Evolutionary conservation across 768 basidiomycete species (phyloP).

Genomic region (Auriscalpium vulgare): DNA sequence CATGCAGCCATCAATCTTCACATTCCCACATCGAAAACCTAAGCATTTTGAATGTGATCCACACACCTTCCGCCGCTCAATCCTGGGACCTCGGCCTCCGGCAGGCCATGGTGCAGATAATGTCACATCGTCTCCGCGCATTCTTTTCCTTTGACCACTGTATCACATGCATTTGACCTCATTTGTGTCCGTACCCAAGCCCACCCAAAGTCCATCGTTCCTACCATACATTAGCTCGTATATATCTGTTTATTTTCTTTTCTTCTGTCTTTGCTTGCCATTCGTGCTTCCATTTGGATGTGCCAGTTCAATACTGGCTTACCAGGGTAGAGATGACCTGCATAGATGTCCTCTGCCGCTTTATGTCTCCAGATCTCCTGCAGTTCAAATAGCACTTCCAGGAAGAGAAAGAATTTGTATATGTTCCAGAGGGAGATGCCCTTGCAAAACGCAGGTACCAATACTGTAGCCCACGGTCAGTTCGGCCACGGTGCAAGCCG

Average conservation of each 20-base stretch:
- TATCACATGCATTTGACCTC: constrained; percentile 14
- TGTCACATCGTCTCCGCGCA: not conserved
- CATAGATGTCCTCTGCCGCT: no score
- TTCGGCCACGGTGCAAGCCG: no score
- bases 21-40: constrained; percentile 75
- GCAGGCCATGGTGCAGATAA: no score
- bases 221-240: not conserved
- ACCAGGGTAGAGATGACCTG: not conserved
- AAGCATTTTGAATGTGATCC: constrained; percentile 17
- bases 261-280: not conserved
- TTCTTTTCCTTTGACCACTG: constrained; percentile 9
- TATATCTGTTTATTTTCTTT: not conserved
- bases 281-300: not conserved
- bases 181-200: not conserved
- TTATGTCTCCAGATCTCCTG: no score
- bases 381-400: no score
- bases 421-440: no score
- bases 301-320: not conserved
- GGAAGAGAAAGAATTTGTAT: no score
- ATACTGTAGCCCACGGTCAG: no score
- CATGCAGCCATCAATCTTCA: constrained; percentile 77
- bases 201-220: not conserved
- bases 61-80: no score
- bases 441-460: no score
- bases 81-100: no score